Base-by-base conservation (phyloP, 1,139 yeast genomes). In the Pichia sp. region DNA sequence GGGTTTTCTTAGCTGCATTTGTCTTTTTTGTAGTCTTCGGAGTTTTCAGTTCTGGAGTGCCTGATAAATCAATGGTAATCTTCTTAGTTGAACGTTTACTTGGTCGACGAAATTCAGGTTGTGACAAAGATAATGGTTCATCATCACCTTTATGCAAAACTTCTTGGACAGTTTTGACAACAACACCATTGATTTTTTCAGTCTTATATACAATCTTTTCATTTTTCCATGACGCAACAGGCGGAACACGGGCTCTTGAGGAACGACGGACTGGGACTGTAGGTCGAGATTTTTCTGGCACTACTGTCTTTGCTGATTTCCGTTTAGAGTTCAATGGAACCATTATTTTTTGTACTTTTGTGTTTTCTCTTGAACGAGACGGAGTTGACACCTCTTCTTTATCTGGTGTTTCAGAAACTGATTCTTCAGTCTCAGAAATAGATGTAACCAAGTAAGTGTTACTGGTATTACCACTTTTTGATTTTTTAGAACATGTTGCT, bases 181-280 rank as follows among this genome's bases (percentile, higher is more conserved):
- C 79, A 18, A 70, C 70, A 15, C 69, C 68, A 24, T 69, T 64
- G 43, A 73, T 78, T n/a, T 51, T 56, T 69, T 69, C 56, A 68
- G 56, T 67, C 47, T 82, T 75, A 59, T 84, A 87, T 2, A 85
- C 77, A 36, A 85, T 76, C 51, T 81, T 72, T 64, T 89, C 96
- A 60, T 85, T 85, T 63, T 86, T 77, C 96, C 97, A 88, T 62
- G 74, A 85, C 12, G 89, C 92, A 54, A 88, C 68, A 0, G 96
- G 95, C 2, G 84, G 79, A 8, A 85, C 74, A 55, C 77, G 76
- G 8, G 79, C 76, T 59, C 96, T 73, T 40, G 73, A 72, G 0
- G 96, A 85, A 53, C 78, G 67, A 53, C 85, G 56, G 12, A 58
- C 25, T 11, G 58, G 58, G 6, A 5, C 25, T 7, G 16, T 13